Evolutionary conservation across 768 basidiomycete species (phyloP), one percentile per base, ranked within the genome.

Genomic region (Boletus coccyginus): DNA sequence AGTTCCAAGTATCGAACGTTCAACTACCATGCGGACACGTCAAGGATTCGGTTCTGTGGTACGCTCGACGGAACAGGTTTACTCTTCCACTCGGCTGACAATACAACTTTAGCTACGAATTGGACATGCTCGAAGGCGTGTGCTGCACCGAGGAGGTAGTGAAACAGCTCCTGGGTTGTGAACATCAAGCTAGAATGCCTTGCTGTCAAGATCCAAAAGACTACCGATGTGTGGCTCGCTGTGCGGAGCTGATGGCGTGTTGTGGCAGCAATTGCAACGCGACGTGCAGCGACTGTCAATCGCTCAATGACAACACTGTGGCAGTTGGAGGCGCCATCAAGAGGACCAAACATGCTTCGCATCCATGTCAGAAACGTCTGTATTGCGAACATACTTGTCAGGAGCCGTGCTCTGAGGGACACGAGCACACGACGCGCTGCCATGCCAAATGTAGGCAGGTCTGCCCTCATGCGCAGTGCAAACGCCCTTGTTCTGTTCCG

Each of bases 321-420:
- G 46, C 36, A 3, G 44, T 40, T 4, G 50, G 33, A 8, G 27
- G 0, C 0, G 14, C 32, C 16, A 68, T 73, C 36, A 40, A 16
- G 45, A 71, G 79, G 57, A 66, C 31, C 11, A 56, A 59, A 5
- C 86, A 87, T 58, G 31, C 57, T 0, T 9, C 40, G 0, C 86
- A 87, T 62, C 68, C 72, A 0, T 89, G 87, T 66, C 71, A 80
- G 52, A 76, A 78, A 46, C 46, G 46, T 5, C 73, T 86, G 0
- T 81, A 79, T 62, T 88, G 87, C 62, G 78, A 77, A 13, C 85
- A 87, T 67, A 54, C 60, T 2, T 89, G 88, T 57, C 68, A 67
- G 9, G 70, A 71, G 3, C 54, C 63, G 2, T 90, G 88, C 53
- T 80, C 82, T 0, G 65, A 67, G 39, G 68, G 74, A 2, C 84